A percentile compares a stretch with the other conserved stretches of the same genome.
Evolutionary conservation across 306 rosid species (phyloP).

Genomic region (Glycine tomentella): DNA sequence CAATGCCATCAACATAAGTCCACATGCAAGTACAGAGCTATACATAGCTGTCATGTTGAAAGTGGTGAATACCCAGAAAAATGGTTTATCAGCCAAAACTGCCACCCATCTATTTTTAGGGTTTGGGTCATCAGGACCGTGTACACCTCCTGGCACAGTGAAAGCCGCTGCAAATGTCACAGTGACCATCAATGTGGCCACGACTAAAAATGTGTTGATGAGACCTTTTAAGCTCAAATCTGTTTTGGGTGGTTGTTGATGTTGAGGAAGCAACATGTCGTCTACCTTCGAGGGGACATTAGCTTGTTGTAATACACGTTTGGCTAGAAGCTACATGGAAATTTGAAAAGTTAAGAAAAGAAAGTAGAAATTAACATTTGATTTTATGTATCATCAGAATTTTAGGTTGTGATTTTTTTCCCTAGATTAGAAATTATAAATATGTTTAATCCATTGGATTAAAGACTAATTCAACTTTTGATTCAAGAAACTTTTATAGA

Average conservation of each 20-base stretch:
- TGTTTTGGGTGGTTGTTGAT: not conserved
- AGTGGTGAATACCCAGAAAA: constrained; percentile 20
- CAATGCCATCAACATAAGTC: not conserved
- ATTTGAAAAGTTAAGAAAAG: not conserved
- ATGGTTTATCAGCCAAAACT: not conserved
- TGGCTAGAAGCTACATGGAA: not conserved
- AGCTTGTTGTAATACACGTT: not conserved
- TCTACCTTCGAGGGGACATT: not conserved
- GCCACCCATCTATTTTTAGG: not conserved
- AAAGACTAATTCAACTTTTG: too few species aligned
- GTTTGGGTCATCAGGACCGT: not conserved
- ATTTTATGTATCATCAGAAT: not conserved
- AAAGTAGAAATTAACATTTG: not conserved
- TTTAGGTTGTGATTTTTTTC: too few species aligned
- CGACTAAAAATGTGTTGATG: constrained; percentile 22
- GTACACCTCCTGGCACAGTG: constrained; percentile 38
- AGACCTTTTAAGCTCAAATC: not conserved
- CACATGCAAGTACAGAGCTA: constrained; percentile 13
- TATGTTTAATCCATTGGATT: too few species aligned
- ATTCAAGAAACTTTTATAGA: too few species aligned
- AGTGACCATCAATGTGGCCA: constrained; percentile 38
- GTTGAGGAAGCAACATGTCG: not conserved
- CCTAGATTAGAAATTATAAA: too few species aligned
- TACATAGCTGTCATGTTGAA: constrained; percentile 29
- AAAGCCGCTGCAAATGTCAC: constrained; percentile 53